Base-by-base conservation (phyloP, 768 basidiomycete species). In the Clavaria fumosa region DNA sequence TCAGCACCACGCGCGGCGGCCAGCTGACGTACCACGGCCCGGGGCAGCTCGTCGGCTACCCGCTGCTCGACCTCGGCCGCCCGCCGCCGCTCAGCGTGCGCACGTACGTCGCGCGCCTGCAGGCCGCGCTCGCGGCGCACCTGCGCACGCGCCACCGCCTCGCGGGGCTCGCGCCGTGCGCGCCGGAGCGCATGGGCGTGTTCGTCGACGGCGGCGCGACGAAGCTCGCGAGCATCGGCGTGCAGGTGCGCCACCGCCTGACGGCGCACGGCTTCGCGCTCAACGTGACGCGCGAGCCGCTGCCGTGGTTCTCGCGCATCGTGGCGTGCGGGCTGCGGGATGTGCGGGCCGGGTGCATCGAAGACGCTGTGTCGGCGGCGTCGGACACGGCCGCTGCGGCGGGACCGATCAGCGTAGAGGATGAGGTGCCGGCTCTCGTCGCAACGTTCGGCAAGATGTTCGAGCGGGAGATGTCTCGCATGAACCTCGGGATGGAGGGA, bases 21-120 rank as follows among this genome's bases (percentile, higher is more conserved):
- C 79, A 96, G 59, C 69, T 89, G 40, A 99, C 95, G 1, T 99
- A 86, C 56, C 95, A 99, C 55, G 95, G 95, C 0, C 91, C 95
- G 1, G 95, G 95, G 4, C 95, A 99, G 58, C 66, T 99, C 49
- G 83, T 96, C 11, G 95, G 90, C 20, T 99, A 99, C 53, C 88
- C 90, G 2, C 65, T 97, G 36, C 64, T 96, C 35, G 93, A 97
- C 60, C 69, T 97, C 14, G 72, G 72, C n/a, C 75, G 77, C 23
- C 61, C 70, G 31, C 85, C 90, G 5, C 61, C 78, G 36, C 63
- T 72, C 53, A 66, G 75, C 39, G 73, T 78, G 19, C 74, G 80
- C 34, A 75, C 78, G 45, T 97, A 95, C 54, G 79, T 97, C 28
- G 84, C 81, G 55, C 70, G 67, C 31, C 65, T 96, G 55, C 84